Conservation (phyloP, 176 grass and related monocot genomes). For the Oropetium thomaeum region DNA sequence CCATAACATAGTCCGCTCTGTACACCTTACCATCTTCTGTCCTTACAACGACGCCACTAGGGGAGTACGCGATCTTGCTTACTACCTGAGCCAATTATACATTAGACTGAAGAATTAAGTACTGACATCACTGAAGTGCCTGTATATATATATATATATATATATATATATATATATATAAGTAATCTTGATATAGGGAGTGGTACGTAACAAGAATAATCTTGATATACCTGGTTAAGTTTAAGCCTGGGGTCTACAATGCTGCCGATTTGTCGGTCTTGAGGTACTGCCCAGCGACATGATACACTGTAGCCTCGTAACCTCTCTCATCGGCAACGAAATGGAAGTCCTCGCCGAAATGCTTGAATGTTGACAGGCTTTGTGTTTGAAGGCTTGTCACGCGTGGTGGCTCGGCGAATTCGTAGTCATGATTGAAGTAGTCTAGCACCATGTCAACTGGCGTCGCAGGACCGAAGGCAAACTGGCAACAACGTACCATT, state of each 20-base stretch:
- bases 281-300: conserved; percentile 59
- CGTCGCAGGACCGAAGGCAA: background rate
- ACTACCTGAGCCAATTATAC: too few relatives aligned
- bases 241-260: conserved; percentile 50
- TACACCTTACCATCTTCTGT: conserved; percentile 52
- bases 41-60: conserved; percentile 9
- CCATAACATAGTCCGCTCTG: conserved; percentile 53
- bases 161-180: too few relatives aligned
- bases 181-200: too few relatives aligned
- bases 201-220: too few relatives aligned
- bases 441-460: conserved; percentile 64
- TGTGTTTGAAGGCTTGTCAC: conserved; percentile 59
- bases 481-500: too few relatives aligned
- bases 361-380: conserved; percentile 42
- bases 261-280: conserved; percentile 19
- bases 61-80: conserved; percentile 14
- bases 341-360: conserved; percentile 48
- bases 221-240: conserved; percentile 38
- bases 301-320: conserved; percentile 53
- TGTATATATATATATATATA: too few relatives aligned
- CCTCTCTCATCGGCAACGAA: conserved; percentile 61
- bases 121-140: too few relatives aligned
- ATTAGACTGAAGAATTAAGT: too few relatives aligned
- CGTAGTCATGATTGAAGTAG: conserved; percentile 63
- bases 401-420: conserved; percentile 52